Evolutionary conservation across 306 rosid species (phyloP).

Genomic region (Begonia fuchsioides): DNA sequence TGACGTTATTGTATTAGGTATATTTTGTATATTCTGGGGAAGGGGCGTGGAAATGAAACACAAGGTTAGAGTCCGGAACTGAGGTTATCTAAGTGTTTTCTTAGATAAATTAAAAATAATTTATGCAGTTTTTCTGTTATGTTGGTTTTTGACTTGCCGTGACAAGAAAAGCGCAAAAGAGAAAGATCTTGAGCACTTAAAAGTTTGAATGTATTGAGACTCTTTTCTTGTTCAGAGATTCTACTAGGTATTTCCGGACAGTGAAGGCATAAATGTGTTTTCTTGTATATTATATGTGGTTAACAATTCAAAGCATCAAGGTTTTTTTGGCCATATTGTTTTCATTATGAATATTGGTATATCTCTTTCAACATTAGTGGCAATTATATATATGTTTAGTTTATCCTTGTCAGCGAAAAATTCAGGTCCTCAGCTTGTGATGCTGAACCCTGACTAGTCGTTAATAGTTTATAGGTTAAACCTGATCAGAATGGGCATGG

Average conservation of each 20-base stretch:
- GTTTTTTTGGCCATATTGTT: not conserved
- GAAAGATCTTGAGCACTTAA: too few relatives aligned
- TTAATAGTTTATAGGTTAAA: slow-evolving; percentile 8
- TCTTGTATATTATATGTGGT: not conserved
- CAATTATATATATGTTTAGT: not conserved
- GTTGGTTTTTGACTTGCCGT: too few relatives aligned
- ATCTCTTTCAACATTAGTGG: not conserved
- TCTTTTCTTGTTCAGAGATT: not conserved
- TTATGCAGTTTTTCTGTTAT: too few relatives aligned
- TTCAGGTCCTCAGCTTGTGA: slow-evolving; percentile 10
- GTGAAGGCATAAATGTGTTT: slow-evolving; percentile 27
- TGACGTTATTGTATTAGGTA: slow-evolving; percentile 37
- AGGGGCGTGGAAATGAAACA: too few relatives aligned
- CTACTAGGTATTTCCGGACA: slow-evolving; percentile 12
- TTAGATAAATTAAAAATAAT: too few relatives aligned
- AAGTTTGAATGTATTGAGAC: too few relatives aligned
- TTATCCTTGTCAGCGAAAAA: slow-evolving; percentile 32
- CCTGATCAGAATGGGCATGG: not conserved
- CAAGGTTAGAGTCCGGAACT: too few relatives aligned
- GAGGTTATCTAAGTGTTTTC: too few relatives aligned
- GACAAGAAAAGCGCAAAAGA: too few relatives aligned
- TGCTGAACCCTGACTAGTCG: slow-evolving; percentile 10
- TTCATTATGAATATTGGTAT: not conserved
- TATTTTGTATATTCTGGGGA: too few relatives aligned
- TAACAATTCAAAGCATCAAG: not conserved